Evolutionary conservation across 352 stramenopile genomes (phyloP), one percentile per base, ranked within the genome.

Genomic region (Globisporangium alternatum): DNA sequence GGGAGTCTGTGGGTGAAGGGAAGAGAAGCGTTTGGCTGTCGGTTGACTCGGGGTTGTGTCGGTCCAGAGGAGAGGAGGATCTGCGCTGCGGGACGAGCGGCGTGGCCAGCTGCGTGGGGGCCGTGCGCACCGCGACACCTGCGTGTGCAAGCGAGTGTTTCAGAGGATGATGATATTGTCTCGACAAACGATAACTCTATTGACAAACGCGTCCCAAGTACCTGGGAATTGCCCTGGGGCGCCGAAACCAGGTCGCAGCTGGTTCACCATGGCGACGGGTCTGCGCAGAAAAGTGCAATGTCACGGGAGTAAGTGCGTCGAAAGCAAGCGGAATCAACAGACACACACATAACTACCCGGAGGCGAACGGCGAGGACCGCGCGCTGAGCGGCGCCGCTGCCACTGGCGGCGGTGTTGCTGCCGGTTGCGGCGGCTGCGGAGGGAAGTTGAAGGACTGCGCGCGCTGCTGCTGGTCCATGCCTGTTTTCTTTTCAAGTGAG

Each of bases 71-170:
- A 44, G 66, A 51, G 12, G 76, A 75, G 21, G 70, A 47, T 25
- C 78, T 68, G 9, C 77, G 77, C 41, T 75, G 64, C 0, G 74
- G 66, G 8, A 87, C 78, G 2, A 90, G 60, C 6, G 81, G 81
- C 21, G 81, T 90, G 3, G 81, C 77, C 35, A 90, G 60, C 56
- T 90, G 81, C 44, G 79, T 88, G 31, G 77, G 78, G 5, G 74
- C 69, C 33, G 75, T 51, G 17, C 77, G 77, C 37, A 83, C 71
- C 0, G 74, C 71, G 47, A 76, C 65, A 17, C 74, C 80, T 86
- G 31, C 69, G 71, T 80, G 22, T 35, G 28, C 13, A 48, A 56
- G 10, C 10, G n/a, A 49, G 22, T 41, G 37, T 31, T n/a, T 17
- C 25, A 28, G 25, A 10, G 21, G 28, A 17, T 17, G 9, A 22